Evolutionary conservation across 1,139 yeast genomes (phyloP).

Genomic region (Pichia sp.): DNA sequence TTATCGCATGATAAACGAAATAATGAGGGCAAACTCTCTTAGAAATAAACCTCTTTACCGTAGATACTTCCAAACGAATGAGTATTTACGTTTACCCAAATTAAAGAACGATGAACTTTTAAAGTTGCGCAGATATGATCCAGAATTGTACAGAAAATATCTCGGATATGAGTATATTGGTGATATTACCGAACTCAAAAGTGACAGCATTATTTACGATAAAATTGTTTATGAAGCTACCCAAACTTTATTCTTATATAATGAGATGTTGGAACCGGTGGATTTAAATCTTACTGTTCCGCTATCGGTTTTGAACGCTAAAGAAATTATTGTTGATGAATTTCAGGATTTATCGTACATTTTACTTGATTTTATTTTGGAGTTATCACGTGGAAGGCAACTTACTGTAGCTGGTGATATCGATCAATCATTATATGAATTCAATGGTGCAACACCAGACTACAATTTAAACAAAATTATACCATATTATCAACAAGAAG

Average conservation of each 20-base stretch:
- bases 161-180: conserved; percentile 2
- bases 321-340: conserved; percentile 54
- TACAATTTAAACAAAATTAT: conserved; percentile 8
- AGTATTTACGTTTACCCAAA: background rate
- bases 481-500: conserved; percentile 9
- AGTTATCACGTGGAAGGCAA: conserved; percentile 38
- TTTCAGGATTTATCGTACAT: conserved; percentile 62
- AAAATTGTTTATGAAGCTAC: conserved; percentile 15
- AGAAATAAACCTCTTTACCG: background rate
- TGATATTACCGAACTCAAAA: background rate
- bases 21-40: conserved; percentile 1
- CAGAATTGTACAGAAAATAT: conserved; percentile 4
- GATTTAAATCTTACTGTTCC: conserved; percentile 5
- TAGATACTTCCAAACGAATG: background rate
- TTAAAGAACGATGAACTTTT: background rate
- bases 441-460: conserved; percentile 42
- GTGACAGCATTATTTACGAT: conserved; percentile 14
- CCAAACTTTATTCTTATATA: background rate
- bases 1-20: background rate
- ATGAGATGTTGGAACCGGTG: background rate
- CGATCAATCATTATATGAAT: conserved; percentile 63
- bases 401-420: conserved; percentile 68
- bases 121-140: conserved; percentile 1
- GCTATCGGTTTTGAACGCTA: conserved; percentile 1
- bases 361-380: conserved; percentile 40